Percentiles rank a stretch among this genome's conserved stretches.
Evolutionary conservation across 2,329 filamentous ascomycete species (phyloP).

Genomic region (Penicillium sp.): DNA sequence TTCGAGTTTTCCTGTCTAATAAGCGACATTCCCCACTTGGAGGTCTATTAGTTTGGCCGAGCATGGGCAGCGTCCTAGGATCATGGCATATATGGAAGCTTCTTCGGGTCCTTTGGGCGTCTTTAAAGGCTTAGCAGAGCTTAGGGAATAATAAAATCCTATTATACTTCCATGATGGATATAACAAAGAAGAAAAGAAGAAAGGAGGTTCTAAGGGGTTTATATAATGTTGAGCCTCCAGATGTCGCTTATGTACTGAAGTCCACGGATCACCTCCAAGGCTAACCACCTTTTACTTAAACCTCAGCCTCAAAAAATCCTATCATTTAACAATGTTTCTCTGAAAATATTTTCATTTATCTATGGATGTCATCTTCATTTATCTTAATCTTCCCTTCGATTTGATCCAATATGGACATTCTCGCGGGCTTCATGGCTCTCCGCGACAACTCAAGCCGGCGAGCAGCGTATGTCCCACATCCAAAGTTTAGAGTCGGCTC

Average conservation of each 20-base stretch:
- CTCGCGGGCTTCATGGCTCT: conserved; percentile 24
- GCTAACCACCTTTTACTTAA: neutral
- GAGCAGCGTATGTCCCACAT: conserved; percentile 11
- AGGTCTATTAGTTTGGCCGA: neutral
- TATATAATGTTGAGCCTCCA: neutral
- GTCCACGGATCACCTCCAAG: neutral
- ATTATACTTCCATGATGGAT: neutral
- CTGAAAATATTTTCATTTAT: neutral
- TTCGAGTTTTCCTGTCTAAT: neutral
- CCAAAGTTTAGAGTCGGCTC: neutral
- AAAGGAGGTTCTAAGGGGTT: neutral
- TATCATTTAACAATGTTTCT: neutral
- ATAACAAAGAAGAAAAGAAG: neutral
- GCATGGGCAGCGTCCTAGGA: neutral
- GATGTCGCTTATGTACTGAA: neutral
- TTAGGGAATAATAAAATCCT: neutral
- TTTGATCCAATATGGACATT: conserved; percentile 8
- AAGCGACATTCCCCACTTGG: neutral
- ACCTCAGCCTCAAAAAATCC: neutral
- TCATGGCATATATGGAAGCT: neutral
- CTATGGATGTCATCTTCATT: neutral
- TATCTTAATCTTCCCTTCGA: neutral
- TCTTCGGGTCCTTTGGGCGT: neutral
- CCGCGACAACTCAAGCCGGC: conserved; percentile 20
- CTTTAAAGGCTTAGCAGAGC: neutral